A percentile compares a stretch with the other conserved stretches of the same genome.
Evolutionary conservation across 164 flowering plant genomes (phyloP).

Genomic region (Stephania yunnanensis): DNA sequence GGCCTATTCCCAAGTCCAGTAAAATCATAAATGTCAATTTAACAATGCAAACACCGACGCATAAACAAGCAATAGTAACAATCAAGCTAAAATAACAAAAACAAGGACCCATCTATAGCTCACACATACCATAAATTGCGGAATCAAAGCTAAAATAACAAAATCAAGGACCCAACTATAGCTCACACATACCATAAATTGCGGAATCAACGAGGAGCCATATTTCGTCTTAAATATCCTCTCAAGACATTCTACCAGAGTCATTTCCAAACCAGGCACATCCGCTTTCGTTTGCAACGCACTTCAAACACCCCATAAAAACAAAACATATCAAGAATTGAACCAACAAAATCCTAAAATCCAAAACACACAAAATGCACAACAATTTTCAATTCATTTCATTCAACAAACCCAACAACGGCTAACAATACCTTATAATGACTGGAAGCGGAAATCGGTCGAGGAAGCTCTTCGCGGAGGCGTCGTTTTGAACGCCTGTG

Average conservation of each 20-base stretch:
- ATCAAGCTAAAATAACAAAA: not conserved
- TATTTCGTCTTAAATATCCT: slow-evolving; percentile 68
- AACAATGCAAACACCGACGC: not conserved
- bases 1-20: not conserved
- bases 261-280: slow-evolving; percentile 49
- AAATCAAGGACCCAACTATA: not conserved
- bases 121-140: slow-evolving; percentile 60
- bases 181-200: slow-evolving; percentile 52
- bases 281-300: slow-evolving; percentile 55
- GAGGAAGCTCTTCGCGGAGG: slow-evolving; percentile 52
- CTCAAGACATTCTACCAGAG: slow-evolving; percentile 69
- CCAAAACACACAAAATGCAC: not conserved
- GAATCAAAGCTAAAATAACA: not conserved
- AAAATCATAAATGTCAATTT: no score
- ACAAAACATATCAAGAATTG: slow-evolving; percentile 5
- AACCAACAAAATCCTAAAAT: not conserved
- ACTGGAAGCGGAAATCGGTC: slow-evolving; percentile 65
- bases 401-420: not conserved
- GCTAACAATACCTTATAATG: slow-evolving; percentile 42
- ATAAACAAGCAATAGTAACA: not conserved
- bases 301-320: slow-evolving; percentile 28
- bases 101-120: not conserved
- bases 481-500: slow-evolving; percentile 54
- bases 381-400: not conserved
- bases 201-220: slow-evolving; percentile 75